Percentiles rank a stretch among this genome's conserved stretches.
phyloP scores from a whole-genome alignment of 78 protist species.

The Dictyostelium firmibasis region DNA sequence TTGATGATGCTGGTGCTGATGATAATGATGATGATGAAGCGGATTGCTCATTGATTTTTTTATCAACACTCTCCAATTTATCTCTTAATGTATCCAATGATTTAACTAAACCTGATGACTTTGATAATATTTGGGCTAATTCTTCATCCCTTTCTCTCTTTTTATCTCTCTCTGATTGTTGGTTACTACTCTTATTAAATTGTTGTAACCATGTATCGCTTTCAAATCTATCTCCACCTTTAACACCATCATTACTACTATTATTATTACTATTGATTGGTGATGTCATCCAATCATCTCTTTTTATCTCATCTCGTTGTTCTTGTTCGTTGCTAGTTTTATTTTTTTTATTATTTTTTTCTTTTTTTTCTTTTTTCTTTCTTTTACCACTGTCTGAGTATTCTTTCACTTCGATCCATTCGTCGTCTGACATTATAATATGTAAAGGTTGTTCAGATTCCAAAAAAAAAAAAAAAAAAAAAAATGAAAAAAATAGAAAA shows the following conservation, averaged over 20 bases:
- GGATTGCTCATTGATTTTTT: neutral
- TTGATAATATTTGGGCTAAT: neutral
- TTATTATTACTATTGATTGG: neutral
- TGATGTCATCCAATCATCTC: constrained; percentile 55
- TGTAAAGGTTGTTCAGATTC: neutral
- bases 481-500: too few relatives aligned
- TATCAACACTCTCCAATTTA: too few relatives aligned
- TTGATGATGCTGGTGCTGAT: neutral
- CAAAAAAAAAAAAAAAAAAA: too few relatives aligned
- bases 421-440: neutral
- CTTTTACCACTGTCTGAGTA: neutral
- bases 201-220: constrained; percentile 12
- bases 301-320: neutral
- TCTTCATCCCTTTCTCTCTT: constrained; percentile 35
- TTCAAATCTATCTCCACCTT: too few relatives aligned
- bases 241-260: too few relatives aligned
- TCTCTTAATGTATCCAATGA: neutral
- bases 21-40: neutral
- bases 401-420: neutral
- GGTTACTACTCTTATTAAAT: neutral
- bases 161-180: neutral
- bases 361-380: neutral
- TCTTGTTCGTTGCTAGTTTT: neutral
- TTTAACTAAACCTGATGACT: constrained; percentile 53
- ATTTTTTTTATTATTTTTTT: neutral